Percentiles rank a stretch among this genome's conserved stretches.
Evolutionary conservation across 2,329 filamentous ascomycete genomes (phyloP).

Genomic region (Didymella pinodella): DNA sequence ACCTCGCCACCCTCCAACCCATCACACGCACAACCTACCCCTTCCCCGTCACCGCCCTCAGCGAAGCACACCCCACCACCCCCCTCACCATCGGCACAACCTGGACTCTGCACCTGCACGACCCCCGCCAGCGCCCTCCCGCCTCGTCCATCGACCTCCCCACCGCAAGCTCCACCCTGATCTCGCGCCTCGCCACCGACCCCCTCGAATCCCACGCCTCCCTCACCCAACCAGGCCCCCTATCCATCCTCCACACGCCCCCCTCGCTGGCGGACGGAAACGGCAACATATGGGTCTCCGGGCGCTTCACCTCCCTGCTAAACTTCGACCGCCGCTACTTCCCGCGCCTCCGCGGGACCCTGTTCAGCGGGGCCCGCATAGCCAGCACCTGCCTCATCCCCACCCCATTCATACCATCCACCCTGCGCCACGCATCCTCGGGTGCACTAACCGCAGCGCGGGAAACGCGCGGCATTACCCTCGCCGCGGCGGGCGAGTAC

Average conservation of each 20-base stretch:
- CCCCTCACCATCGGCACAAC: slow-evolving; percentile 87
- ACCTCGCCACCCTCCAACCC: slow-evolving; percentile 75
- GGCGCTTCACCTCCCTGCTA: slow-evolving; percentile 86
- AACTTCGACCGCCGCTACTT: slow-evolving; percentile 90
- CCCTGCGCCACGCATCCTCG: slow-evolving; percentile 64
- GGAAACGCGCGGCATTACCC: slow-evolving; percentile 57
- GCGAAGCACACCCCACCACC: slow-evolving; percentile 68
- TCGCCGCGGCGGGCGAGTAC: slow-evolving; percentile 5
- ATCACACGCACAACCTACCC: slow-evolving; percentile 76
- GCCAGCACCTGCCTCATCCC: slow-evolving; percentile 76
- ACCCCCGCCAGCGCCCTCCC: slow-evolving; percentile 62
- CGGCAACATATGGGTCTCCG: slow-evolving; percentile 85
- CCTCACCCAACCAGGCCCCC: slow-evolving; percentile 79
- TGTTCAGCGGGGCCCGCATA: slow-evolving; percentile 83
- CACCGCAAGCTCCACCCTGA: slow-evolving; percentile 29
- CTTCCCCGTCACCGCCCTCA: slow-evolving; percentile 84
- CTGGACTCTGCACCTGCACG: slow-evolving; percentile 81
- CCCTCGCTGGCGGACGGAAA: slow-evolving; percentile 66
- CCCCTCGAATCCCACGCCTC: slow-evolving; percentile 68
- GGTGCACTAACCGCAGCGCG: slow-evolving; percentile 54
- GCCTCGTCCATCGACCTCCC: slow-evolving; percentile 43
- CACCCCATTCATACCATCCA: slow-evolving; percentile 70
- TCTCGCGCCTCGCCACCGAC: slow-evolving; percentile 56
- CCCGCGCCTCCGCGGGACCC: slow-evolving; percentile 75
- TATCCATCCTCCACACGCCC: slow-evolving; percentile 82